phyloP scores from a whole-genome alignment of 352 stramenopile species.

The Achlya hypogyna region DNA sequence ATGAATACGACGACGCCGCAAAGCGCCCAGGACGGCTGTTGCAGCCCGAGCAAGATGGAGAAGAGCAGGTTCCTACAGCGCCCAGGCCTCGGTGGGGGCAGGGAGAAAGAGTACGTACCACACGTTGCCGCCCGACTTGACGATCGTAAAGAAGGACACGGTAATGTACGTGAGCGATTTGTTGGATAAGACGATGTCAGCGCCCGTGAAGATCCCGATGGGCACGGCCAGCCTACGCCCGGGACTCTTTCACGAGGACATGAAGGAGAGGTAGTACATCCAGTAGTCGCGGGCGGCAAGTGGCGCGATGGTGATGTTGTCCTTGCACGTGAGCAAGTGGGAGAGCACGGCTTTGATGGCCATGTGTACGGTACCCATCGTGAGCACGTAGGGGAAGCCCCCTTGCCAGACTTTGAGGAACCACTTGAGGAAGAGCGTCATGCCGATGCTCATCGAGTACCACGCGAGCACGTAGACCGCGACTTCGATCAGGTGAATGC shows the following conservation, averaged over 20 bases:
- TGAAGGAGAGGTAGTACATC: constrained; percentile 6
- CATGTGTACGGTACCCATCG: constrained; percentile 78
- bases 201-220: constrained; percentile 67
- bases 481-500: constrained; percentile 47
- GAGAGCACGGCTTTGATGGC: constrained; percentile 63
- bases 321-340: constrained; percentile 27
- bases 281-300: constrained; percentile 8
- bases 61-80: constrained; percentile 55
- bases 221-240: constrained; percentile 44
- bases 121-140: constrained; percentile 67
- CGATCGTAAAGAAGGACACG: constrained; percentile 80
- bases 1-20: constrained; percentile 56
- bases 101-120: constrained; percentile 31
- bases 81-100: neutral
- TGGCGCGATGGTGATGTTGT: neutral
- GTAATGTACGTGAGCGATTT: constrained; percentile 81
- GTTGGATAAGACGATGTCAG: constrained; percentile 80
- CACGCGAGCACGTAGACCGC: constrained; percentile 64
- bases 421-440: constrained; percentile 83
- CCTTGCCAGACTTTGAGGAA: constrained; percentile 64
- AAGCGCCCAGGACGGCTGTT: constrained; percentile 44
- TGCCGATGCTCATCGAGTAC: constrained; percentile 78
- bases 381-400: constrained; percentile 65
- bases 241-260: neutral
- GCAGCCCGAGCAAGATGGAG: constrained; percentile 64